These are phyloP conservation scores for Podila epigama DNA, from an alignment of 192 early-diverging fungal species.

Conservation along the genomic window DNA sequence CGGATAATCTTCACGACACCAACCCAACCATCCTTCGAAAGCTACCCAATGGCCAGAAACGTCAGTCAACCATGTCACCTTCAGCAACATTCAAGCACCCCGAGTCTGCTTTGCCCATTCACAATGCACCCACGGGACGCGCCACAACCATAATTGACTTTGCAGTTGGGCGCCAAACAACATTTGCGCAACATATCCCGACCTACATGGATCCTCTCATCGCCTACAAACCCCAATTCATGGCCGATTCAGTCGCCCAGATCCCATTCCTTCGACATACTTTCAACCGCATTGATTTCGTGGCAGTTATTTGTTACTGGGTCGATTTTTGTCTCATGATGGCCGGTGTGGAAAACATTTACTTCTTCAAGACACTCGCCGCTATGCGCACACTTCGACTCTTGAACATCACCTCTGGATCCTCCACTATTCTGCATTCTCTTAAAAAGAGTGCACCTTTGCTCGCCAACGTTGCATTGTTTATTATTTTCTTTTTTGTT, in stretches of 20 bases:
- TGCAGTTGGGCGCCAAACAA: conserved; percentile 29
- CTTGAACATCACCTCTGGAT: conserved; percentile 62
- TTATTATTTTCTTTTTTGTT: conserved; percentile 67
- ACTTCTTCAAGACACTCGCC: conserved; percentile 60
- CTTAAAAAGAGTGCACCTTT: conserved; percentile 66
- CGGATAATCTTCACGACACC: conserved; percentile 45
- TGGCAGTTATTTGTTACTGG: conserved; percentile 63
- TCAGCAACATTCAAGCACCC: not conserved
- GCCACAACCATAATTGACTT: conserved; percentile 38
- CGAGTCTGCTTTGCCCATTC: not conserved
- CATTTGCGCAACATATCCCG: conserved; percentile 16
- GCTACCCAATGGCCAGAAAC: conserved; percentile 5
- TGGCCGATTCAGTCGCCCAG: conserved; percentile 6
- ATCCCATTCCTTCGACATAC: conserved; percentile 64
- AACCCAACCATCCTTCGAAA: conserved; percentile 45
- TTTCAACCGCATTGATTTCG: conserved; percentile 68
- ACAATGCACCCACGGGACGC: conserved; percentile 1
- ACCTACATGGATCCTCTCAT: conserved; percentile 20
- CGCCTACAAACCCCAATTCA: conserved; percentile 20
- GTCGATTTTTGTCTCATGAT: conserved; percentile 57
- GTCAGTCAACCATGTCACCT: conserved; percentile 5
- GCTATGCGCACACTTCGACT: conserved; percentile 60
- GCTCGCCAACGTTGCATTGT: conserved; percentile 60
- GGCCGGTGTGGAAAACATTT: conserved; percentile 44
- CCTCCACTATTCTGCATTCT: conserved; percentile 60